Conservation (phyloP, 371 early-diverging fungal genomes). For the Mucor plumbeus region DNA sequence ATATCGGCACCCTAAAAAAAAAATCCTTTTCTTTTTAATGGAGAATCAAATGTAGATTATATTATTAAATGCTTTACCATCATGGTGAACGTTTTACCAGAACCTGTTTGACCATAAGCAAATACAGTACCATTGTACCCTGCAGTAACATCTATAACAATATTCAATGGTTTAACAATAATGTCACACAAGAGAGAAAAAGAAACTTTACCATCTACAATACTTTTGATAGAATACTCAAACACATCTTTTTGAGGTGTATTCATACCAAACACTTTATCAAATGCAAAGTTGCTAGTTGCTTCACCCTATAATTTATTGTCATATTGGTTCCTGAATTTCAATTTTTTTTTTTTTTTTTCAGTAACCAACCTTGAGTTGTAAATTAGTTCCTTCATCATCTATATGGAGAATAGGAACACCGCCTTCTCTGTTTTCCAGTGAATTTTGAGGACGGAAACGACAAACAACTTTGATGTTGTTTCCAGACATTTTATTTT, state of each 20-base stretch:
- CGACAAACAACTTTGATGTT: conserved; percentile 97
- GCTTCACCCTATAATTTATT: conserved; percentile 73
- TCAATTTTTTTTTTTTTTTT: conserved; percentile 1
- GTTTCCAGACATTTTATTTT: conserved; percentile 60
- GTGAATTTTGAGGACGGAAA: conserved; percentile 93
- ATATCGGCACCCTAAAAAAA: conserved; percentile 90
- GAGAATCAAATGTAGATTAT: too few relatives aligned
- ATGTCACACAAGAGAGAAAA: conserved; percentile 2
- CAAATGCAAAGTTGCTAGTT: conserved; percentile 86
- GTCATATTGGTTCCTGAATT: background rate
- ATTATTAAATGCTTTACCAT: conserved; percentile 54
- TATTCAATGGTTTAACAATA: background rate
- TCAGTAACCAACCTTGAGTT: conserved; percentile 61
- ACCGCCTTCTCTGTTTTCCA: conserved; percentile 91
- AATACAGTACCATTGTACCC: conserved; percentile 99
- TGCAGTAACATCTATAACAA: conserved; percentile 66
- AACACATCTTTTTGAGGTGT: conserved; percentile 86
- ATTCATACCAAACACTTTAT: conserved; percentile 85
- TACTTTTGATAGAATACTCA: conserved; percentile 87
- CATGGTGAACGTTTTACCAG: conserved; percentile 99
- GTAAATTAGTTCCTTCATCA: conserved; percentile 81
- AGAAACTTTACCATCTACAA: conserved; percentile 80
- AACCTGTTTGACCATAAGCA: conserved; percentile 98
- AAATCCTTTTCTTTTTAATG: background rate
- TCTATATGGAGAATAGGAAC: conserved; percentile 81